Conservation (phyloP, 1,284 basidiomycete species). For the Pyrrhoderma noxium region DNA sequence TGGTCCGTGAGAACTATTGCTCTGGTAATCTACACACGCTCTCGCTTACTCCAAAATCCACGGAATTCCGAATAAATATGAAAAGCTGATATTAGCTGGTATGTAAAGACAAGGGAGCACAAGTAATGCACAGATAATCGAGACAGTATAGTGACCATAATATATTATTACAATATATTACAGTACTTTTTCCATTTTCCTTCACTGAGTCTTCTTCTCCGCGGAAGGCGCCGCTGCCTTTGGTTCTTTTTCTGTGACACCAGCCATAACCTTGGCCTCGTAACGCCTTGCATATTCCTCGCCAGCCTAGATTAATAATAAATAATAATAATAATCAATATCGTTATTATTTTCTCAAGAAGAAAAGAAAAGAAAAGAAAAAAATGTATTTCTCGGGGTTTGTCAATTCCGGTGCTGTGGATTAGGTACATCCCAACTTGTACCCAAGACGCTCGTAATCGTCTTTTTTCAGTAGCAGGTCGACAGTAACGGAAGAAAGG, state of each 20-base stretch:
- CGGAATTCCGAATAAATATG: background rate
- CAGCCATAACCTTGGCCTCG: conserved; percentile 54
- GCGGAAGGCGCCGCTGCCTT: conserved; percentile 18
- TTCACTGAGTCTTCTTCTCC: conserved; percentile 31
- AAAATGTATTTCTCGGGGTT: background rate
- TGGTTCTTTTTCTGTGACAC: conserved; percentile 32
- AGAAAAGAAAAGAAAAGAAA: conserved; percentile 5
- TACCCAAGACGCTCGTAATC: too few species aligned
- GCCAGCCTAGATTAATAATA: conserved; percentile 50
- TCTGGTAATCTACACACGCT: background rate
- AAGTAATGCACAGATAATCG: too few species aligned
- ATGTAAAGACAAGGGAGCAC: background rate
- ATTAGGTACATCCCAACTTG: too few species aligned
- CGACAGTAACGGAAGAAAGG: conserved; percentile 1
- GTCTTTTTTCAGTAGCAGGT: too few species aligned
- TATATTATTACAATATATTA: background rate
- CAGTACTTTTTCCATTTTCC: conserved; percentile 3
- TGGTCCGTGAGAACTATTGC: too few species aligned
- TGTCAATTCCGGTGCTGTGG: too few species aligned
- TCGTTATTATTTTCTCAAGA: conserved; percentile 18
- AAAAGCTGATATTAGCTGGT: background rate
- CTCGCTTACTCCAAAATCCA: background rate
- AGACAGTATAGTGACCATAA: background rate
- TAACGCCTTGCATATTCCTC: conserved; percentile 75
- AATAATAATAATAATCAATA: conserved; percentile 11